phyloP scores from a whole-genome alignment of 805 yeast species.

The Maudiozyma saulgeensis region DNA sequence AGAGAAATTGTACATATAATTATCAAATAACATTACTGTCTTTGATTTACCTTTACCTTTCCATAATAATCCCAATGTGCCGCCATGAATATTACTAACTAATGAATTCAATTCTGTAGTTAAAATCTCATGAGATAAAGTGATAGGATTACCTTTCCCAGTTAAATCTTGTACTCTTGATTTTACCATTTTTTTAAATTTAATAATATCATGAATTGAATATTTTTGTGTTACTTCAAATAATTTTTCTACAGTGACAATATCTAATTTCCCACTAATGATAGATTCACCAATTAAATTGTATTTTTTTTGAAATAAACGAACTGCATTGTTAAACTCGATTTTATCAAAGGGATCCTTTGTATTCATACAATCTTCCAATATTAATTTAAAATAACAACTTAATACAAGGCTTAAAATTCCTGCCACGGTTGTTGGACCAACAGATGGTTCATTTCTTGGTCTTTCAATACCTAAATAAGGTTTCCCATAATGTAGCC shows the following conservation, averaged over 20 bases:
- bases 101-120: conserved; percentile 32
- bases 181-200: conserved; percentile 58
- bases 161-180: conserved; percentile 61
- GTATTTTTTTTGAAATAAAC: conserved; percentile 68
- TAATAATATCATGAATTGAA: conserved; percentile 35
- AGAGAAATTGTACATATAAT: conserved; percentile 12
- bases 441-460: conserved; percentile 43
- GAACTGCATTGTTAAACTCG: conserved; percentile 54
- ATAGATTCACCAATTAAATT: conserved; percentile 30
- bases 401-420: conserved; percentile 69
- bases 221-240: conserved; percentile 39
- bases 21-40: conserved; percentile 12
- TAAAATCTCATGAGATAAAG: conserved; percentile 30
- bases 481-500: conserved; percentile 57
- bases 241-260: conserved; percentile 42
- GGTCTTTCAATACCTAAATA: conserved; percentile 27
- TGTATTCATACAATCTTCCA: conserved; percentile 53
- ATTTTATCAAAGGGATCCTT: conserved; percentile 76
- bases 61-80: conserved; percentile 36
- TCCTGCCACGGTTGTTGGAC: conserved; percentile 66
- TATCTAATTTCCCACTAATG: conserved; percentile 34
- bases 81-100: conserved; percentile 25
- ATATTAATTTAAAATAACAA: conserved; percentile 52
- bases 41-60: conserved; percentile 39
- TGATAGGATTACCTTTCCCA: conserved; percentile 30